Base-by-base conservation (phyloP, 192 early-diverging fungal genomes). In the Backusella parvicylindrica region DNA sequence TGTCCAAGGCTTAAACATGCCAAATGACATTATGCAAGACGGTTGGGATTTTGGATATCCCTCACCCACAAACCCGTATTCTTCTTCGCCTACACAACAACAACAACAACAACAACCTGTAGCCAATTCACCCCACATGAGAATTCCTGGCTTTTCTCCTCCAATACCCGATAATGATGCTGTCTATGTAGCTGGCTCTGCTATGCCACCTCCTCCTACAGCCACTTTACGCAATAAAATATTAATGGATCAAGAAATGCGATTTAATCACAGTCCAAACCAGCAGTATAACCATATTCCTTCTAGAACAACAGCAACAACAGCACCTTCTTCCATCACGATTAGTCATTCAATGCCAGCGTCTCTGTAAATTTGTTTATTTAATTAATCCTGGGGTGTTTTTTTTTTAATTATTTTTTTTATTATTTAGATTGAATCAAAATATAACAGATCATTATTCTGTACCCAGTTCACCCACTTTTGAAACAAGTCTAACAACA, bases 211-310 rank as follows among this genome's bases (percentile, higher is more conserved):
- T 3, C 74, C 66, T 15, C 64, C 74, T 43, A 41, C 65, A 26
- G 74, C 40, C 5, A 75, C 74, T 23, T 35, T 75, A 23, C 65
- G 74, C 1, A 75, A 56, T 30, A 75, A 75, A 32, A 36, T 75
- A 68, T 41, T 75, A 30, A 43, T 31, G 50, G 50, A 72, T 40
- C 30, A 53, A 9, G 47, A 43, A 21, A 72, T 53, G 37, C 16
- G 71, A 38, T 38, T 49, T 6, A 26, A 60, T 28, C 18, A 60
- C 26, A 26, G 26, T 12, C 26, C 21, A 26, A 38, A 38, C 11
- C 53, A 26, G 26, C 50, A 53, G 1, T 13, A 60, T 26, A 49
- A 40, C 40, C 18, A 26, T 43, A 41, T 40, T 26, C 41, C 37
- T 43, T 18, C 23, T 18, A 50, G 2, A 40, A 38, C 68, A 70